Percentiles rank a stretch among this genome's conserved stretches.
phyloP scores from a whole-genome alignment of 768 basidiomycete genomes.

The Mycena vitilis region DNA sequence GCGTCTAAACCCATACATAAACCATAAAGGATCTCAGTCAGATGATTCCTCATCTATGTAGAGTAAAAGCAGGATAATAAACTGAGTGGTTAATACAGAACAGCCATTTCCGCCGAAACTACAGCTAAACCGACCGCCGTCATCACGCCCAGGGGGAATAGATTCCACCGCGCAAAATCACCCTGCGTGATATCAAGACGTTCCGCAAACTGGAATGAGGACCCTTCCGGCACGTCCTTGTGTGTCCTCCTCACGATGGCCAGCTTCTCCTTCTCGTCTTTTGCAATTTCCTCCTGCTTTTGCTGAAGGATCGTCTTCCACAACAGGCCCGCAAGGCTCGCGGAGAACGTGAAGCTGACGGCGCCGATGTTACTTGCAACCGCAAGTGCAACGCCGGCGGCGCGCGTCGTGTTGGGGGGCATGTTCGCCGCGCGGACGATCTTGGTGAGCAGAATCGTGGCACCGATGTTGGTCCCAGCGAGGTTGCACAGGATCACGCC shows the following conservation, averaged over 20 bases:
- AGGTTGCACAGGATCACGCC: conserved; percentile 84
- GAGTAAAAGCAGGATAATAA: no score
- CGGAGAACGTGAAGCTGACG: conserved; percentile 88
- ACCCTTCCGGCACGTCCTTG: not conserved
- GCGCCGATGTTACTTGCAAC: conserved; percentile 92
- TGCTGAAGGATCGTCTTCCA: conserved; percentile 69
- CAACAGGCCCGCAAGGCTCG: conserved; percentile 73
- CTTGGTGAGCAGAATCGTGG: conserved; percentile 91
- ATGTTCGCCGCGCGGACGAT: conserved; percentile 68
- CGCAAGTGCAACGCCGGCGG: conserved; percentile 79
- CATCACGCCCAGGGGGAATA: conserved; percentile 56
- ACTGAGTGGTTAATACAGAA: conserved; percentile 38
- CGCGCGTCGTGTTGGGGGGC: conserved; percentile 52
- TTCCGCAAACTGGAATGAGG: conserved; percentile 19
- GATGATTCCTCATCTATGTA: no score
- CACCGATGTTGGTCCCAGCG: conserved; percentile 91
- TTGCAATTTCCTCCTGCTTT: conserved; percentile 52
- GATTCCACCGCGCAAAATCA: conserved; percentile 67
- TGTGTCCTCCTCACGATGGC: not conserved
- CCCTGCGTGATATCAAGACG: conserved; percentile 52
- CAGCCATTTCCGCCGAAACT: conserved; percentile 65
- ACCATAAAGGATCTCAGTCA: no score
- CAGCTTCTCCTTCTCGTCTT: conserved; percentile 22
- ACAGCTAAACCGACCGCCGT: conserved; percentile 61
- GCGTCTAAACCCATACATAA: no score